These are phyloP conservation scores for Cyberlindnera amylophila DNA, from an alignment of 805 yeast species.

Conservation along the genomic window DNA sequence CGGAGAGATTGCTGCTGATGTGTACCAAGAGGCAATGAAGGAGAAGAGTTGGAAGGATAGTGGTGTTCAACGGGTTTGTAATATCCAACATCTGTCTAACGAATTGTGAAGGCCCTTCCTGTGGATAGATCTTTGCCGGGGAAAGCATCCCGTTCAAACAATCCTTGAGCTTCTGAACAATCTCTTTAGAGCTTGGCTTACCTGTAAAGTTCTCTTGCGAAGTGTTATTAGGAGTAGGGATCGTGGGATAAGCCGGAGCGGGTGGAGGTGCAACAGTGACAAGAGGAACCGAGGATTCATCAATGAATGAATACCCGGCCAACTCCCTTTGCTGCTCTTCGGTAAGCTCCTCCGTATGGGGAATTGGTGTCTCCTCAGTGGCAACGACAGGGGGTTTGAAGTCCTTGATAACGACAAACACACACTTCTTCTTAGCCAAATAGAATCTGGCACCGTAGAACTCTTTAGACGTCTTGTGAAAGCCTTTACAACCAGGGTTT, in stretches of 20 bases:
- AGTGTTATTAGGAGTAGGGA: no score
- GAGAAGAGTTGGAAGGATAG: conserved; percentile 2
- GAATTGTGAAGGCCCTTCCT: not conserved
- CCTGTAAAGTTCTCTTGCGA: no score
- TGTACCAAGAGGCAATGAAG: not conserved
- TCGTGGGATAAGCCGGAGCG: no score
- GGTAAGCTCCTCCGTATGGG: not conserved
- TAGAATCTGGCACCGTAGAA: conserved; percentile 1
- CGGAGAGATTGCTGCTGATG: not conserved
- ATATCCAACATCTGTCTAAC: not conserved
- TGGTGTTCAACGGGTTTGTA: not conserved
- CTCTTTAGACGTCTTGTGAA: not conserved
- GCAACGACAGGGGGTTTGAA: not conserved
- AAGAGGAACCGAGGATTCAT: not conserved
- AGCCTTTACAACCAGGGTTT: not conserved
- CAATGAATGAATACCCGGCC: not conserved
- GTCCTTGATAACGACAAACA: not conserved
- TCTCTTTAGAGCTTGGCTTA: no score
- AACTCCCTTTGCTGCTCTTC: not conserved
- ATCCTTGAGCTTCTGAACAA: no score
- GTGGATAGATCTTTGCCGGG: no score
- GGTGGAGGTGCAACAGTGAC: not conserved
- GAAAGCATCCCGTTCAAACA: no score
- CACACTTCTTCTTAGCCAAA: conserved; percentile 7
- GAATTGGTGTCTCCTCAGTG: not conserved